Percentiles rank a stretch among this genome's conserved stretches.
These are phyloP conservation scores for Coemansia sp. DNA, from an alignment of 192 early-diverging fungal species.

Conservation along the genomic window DNA sequence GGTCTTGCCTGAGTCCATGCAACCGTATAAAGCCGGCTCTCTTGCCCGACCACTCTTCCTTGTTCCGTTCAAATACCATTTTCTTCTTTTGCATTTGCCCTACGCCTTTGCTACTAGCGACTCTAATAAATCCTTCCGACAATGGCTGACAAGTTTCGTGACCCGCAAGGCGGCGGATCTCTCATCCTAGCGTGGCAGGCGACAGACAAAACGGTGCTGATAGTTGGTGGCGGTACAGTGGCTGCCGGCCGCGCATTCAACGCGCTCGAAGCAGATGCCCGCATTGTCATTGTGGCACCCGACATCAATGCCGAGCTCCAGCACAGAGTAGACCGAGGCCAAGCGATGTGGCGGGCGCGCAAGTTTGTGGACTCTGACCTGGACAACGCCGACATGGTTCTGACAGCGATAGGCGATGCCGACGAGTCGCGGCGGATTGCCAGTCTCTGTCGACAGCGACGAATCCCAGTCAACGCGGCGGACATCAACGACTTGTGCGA, in stretches of 20 bases:
- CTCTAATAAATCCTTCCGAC: no score
- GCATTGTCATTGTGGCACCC: slow-evolving; percentile 74
- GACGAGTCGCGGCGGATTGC: slow-evolving; percentile 69
- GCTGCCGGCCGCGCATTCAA: slow-evolving; percentile 81
- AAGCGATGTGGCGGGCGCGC: slow-evolving; percentile 56
- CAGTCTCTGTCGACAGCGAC: slow-evolving; percentile 54
- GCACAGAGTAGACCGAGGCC: slow-evolving; percentile 55
- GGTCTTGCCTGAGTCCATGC: not conserved
- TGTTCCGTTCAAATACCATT: not conserved
- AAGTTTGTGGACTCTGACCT: slow-evolving; percentile 52
- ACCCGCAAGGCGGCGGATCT: slow-evolving; percentile 65
- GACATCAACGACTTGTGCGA: slow-evolving; percentile 89
- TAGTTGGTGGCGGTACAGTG: slow-evolving; percentile 85
- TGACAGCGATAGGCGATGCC: slow-evolving; percentile 71
- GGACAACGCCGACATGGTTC: slow-evolving; percentile 54
- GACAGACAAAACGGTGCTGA: slow-evolving; percentile 69
- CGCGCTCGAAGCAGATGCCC: slow-evolving; percentile 75
- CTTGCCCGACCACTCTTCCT: not conserved
- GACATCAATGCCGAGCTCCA: slow-evolving; percentile 63
- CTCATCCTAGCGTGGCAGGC: slow-evolving; percentile 82
- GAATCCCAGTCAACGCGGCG: slow-evolving; percentile 91
- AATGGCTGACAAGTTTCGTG: slow-evolving; percentile 49
- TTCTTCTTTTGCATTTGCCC: not conserved
- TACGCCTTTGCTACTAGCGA: no score
- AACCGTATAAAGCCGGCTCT: slow-evolving; percentile 1